Conservation (phyloP, 495 filamentous ascomycete genomes). For the Annulohypoxylon maeteangense region DNA sequence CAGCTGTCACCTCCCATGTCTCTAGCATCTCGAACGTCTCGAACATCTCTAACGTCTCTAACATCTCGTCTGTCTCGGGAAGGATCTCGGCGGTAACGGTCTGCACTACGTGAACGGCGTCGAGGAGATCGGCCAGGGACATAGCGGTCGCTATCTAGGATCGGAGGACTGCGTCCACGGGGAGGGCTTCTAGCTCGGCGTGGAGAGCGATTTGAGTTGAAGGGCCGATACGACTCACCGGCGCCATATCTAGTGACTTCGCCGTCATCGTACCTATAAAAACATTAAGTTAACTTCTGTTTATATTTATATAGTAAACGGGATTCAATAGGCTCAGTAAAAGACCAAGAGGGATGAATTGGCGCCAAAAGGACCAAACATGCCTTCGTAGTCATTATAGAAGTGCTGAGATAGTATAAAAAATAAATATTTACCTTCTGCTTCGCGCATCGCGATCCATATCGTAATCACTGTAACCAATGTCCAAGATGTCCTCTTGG, state of each 20-base stretch:
- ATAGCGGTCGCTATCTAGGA: constrained; percentile 53
- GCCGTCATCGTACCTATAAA: constrained; percentile 61
- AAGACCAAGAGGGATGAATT: background rate
- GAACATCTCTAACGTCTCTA: constrained; percentile 29
- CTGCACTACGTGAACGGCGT: constrained; percentile 48
- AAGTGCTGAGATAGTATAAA: background rate
- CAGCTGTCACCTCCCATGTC: constrained; percentile 52
- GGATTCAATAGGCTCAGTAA: background rate
- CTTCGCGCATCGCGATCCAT: constrained; percentile 50
- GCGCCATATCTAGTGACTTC: constrained; percentile 65
- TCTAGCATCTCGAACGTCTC: constrained; percentile 35
- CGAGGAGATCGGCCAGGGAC: constrained; percentile 49
- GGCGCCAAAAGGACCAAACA: background rate
- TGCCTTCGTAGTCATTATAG: no score
- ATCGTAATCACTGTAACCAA: background rate
- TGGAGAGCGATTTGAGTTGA: constrained; percentile 59
- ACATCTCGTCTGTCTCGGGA: constrained; percentile 47
- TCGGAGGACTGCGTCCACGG: constrained; percentile 51
- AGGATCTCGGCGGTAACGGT: constrained; percentile 49
- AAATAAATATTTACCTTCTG: constrained; percentile 49
- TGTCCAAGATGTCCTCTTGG: no score
- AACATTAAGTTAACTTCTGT: background rate
- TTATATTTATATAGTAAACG: background rate
- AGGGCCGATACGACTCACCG: constrained; percentile 67
- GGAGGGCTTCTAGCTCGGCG: constrained; percentile 55